Evolutionary conservation across 1,284 basidiomycete species (phyloP), one percentile per base, ranked within the genome.

Genomic region (Ceratobasidium sp.): DNA sequence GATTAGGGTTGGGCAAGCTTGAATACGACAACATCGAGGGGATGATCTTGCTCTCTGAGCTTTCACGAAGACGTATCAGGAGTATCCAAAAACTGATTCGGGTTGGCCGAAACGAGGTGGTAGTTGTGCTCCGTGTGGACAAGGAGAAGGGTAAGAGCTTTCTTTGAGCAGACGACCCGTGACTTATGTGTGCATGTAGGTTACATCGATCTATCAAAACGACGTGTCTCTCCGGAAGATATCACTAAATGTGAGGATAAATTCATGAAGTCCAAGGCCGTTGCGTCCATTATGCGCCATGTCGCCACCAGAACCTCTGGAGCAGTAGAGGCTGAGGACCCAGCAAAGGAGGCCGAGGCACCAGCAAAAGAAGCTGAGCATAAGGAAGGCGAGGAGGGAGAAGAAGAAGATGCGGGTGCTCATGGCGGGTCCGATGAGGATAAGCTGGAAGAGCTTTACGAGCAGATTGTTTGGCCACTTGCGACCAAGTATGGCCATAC

Each of bases 1-100:
- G 26, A n/a, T 52, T 69, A 57, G 66, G 66, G 66, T 69, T 57
- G 41, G 47, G 44, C 50, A 81, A 98, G 95, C 91, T 98, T 79
- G 96, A 98, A 83, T 98, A 99, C 81, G 97, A 99, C 83, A 96
- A 96, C 81, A 98, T 97, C 73, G 98, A 99, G 82, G 97, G 98
- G 78, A 99, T 99, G 97, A 99, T 99, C 78, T 84, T 99, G 35
- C 90, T 99, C 26, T 98, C 97, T 9, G 98, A 99, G 82, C 90
- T 99, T 8, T 98, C 96, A 21, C 86, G 98, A 79, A 88, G 98
- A 81, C 97, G 98, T 82, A 99, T 99, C 80, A 86, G 97, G 79
- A 97, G 94, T 21, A 98, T 99, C 62, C 97, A 99, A 82, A 99
- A 99, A 82, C 88, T 99, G 73, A 99, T 99, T 82, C 87, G 97